A percentile compares a stretch with the other conserved stretches of the same genome.
Evolutionary conservation across 139 green algal species (phyloP).

Genomic region (Auxenochlorella protothecoides): DNA sequence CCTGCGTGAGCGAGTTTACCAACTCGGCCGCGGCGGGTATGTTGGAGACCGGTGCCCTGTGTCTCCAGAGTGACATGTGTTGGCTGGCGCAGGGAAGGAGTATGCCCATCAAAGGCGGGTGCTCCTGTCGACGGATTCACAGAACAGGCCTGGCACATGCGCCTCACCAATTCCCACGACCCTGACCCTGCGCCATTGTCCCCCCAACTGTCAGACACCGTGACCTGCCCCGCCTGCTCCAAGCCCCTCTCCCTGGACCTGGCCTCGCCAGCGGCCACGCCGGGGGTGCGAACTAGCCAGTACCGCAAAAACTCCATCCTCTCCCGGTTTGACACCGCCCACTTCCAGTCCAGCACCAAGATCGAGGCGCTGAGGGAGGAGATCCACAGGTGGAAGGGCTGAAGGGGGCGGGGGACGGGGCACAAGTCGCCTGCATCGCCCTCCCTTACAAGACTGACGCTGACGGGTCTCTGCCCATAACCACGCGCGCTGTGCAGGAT

Average conservation of each 20-base stretch:
- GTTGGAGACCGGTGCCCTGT: too few species aligned
- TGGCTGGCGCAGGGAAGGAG: too few species aligned
- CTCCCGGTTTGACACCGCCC: slow-evolving; percentile 41
- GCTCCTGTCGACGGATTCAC: too few species aligned
- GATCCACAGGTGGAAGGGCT: slow-evolving; percentile 23
- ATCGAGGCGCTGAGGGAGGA: slow-evolving; percentile 85
- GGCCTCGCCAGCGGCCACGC: background rate
- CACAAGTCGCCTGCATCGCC: too few species aligned
- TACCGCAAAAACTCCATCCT: slow-evolving; percentile 61
- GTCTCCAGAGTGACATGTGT: too few species aligned
- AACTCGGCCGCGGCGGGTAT: slow-evolving; percentile 3
- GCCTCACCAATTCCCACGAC: too few species aligned
- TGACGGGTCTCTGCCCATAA: background rate
- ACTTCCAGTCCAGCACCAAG: slow-evolving; percentile 84
- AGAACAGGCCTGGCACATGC: background rate
- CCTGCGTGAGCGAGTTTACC: slow-evolving; percentile 64
- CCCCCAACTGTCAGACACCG: slow-evolving; percentile 12
- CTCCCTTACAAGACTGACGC: background rate
- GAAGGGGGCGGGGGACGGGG: too few species aligned
- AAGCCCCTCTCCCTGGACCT: slow-evolving; percentile 70
- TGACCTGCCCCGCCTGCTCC: slow-evolving; percentile 59
- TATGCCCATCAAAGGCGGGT: too few species aligned
- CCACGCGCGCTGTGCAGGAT: slow-evolving; percentile 23
- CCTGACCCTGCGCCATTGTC: background rate
- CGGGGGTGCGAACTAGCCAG: background rate